These are phyloP conservation scores for Amanita inopinata DNA, from an alignment of 768 basidiomycete species.

Conservation along the genomic window DNA sequence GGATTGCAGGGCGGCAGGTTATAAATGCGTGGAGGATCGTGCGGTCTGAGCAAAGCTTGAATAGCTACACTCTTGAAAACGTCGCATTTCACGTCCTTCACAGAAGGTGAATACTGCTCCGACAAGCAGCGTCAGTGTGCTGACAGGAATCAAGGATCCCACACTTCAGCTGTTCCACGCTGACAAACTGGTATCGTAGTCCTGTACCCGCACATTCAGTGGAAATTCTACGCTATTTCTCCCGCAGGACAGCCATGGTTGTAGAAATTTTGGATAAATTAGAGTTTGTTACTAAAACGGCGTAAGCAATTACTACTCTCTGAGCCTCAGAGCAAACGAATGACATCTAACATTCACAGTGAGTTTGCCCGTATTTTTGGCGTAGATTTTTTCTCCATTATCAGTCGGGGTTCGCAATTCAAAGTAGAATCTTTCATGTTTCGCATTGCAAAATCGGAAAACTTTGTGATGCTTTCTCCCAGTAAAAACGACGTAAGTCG, in stretches of 20 bases:
- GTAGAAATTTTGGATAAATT: conserved; percentile 74
- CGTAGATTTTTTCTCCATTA: conserved; percentile 92
- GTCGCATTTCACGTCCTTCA: conserved; percentile 74
- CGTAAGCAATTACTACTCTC: conserved; percentile 39
- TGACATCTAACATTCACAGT: conserved; percentile 27
- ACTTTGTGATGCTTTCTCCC: conserved; percentile 83
- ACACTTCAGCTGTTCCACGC: conserved; percentile 49
- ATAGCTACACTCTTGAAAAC: conserved; percentile 84
- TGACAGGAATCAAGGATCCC: conserved; percentile 46
- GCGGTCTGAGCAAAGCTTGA: conserved; percentile 71
- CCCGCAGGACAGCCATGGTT: conserved; percentile 54
- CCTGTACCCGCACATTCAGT: conserved; percentile 42
- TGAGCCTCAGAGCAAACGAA: background rate
- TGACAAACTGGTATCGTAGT: conserved; percentile 65
- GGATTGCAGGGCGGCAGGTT: conserved; percentile 80
- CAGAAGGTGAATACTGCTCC: conserved; percentile 39
- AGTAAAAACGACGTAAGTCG: conserved; percentile 67
- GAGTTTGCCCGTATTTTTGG: conserved; percentile 98
- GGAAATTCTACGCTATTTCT: conserved; percentile 52
- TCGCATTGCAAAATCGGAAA: conserved; percentile 93
- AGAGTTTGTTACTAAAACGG: conserved; percentile 81
- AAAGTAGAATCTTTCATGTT: conserved; percentile 99
- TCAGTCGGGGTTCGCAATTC: conserved; percentile 93
- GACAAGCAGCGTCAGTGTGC: background rate
- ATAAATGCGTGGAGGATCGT: conserved; percentile 91